Evolutionary conservation across 2,329 filamentous ascomycete genomes (phyloP).

Genomic region (Lasiodiplodia sp.): DNA sequence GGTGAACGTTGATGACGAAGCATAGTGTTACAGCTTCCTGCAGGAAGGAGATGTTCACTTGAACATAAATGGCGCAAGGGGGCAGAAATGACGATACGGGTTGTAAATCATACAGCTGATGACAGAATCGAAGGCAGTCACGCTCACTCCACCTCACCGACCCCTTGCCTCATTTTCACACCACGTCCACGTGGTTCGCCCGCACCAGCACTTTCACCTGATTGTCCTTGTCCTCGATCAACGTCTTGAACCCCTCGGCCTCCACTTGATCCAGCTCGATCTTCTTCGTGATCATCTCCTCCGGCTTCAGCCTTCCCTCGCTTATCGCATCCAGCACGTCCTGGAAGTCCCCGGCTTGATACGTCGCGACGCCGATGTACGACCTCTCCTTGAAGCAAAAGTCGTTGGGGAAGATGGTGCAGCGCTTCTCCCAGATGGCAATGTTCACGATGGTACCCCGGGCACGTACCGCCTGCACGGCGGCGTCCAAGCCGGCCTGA

Average conservation of each 20-base stretch:
- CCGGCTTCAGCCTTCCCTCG: constrained; percentile 52
- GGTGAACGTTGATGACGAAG: neutral
- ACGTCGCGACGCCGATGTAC: constrained; percentile 62
- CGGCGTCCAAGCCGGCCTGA: constrained; percentile 58
- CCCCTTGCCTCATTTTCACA: neutral
- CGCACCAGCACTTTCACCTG: constrained; percentile 58
- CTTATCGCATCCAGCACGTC: constrained; percentile 56
- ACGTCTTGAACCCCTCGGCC: constrained; percentile 55
- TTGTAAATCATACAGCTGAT: constrained; percentile 1
- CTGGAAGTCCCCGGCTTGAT: constrained; percentile 58
- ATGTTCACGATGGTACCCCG: constrained; percentile 63
- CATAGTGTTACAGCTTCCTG: neutral
- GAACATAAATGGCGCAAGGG: neutral
- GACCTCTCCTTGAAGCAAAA: constrained; percentile 61
- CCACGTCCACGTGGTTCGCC: constrained; percentile 30
- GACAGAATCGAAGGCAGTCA: neutral
- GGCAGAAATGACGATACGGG: neutral
- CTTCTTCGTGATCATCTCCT: constrained; percentile 59
- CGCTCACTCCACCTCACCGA: neutral
- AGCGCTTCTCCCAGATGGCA: constrained; percentile 64
- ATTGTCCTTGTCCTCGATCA: constrained; percentile 59
- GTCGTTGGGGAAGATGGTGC: constrained; percentile 57
- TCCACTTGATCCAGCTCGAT: constrained; percentile 56
- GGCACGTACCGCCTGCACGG: constrained; percentile 57
- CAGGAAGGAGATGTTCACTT: neutral